Base-by-base conservation (phyloP, 2,329 filamentous ascomycete genomes). In the Acephala macrosclerotiorum region DNA sequence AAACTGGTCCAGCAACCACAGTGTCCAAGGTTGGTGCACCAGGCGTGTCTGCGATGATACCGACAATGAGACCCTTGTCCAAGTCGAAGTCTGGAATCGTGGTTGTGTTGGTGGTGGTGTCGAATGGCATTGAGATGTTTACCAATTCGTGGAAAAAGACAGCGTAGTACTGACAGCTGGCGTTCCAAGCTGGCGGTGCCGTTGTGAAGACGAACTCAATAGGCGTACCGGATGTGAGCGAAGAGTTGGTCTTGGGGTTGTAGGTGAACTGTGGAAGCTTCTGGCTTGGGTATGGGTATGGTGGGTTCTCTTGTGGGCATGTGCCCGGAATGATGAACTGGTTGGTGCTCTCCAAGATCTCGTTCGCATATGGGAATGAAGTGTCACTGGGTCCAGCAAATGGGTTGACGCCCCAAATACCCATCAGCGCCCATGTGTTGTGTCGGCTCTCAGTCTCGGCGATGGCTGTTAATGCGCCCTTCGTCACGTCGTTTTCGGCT, bases 301-400 rank as follows among this genome's bases (percentile, higher is more conserved):
- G 56, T 4, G 78, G 79, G 67, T 80, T 80, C 26, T 68, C 73
- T 14, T 58, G 18, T 9, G 79, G 79, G 66, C 79, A 81, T 63
- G 71, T 74, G 1, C 74, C 77, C 7, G 72, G 72, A 33, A 77
- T 63, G 26, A 78, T 64, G 61, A 75, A 77, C 20, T 66, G 63
- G 51, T 76, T 77, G 9, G 79, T 80, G 5, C 73, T 75, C 53
- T 79, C 76, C 33, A 81, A 71, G 45, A 82, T 78, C 70, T 81
- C 71, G 66, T 80, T 80, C n/a, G 79, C 77, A 64, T 80, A 81
- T 2, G 79, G 79, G 68, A 77, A 82, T 2, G 76, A 72, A 3
- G 80, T 82, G 67, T 82, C 80, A 2, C 73, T 60, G 0, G 80
- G 79, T 1, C 80, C 80, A 5, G 69, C 76, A 64, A 82, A 81